Conservation (phyloP, 192 early-diverging fungal genomes). For the Umbelopsis ramanniana region DNA sequence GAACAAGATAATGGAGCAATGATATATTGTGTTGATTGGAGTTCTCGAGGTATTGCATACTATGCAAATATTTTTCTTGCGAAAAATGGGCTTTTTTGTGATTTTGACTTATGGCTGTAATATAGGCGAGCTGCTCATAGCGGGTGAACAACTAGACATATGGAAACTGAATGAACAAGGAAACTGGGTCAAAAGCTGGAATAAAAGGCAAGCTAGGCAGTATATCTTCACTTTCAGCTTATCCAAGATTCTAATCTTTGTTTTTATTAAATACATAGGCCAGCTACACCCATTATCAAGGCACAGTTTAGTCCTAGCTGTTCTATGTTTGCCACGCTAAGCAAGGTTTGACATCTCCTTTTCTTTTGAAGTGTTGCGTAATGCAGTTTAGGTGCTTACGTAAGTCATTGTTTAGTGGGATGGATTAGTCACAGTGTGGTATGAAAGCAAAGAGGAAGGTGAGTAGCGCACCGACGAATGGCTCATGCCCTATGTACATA, state of each 20-base stretch:
- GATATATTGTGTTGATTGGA: slow-evolving; percentile 29
- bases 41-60: slow-evolving; percentile 23
- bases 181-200: slow-evolving; percentile 46
- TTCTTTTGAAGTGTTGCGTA: background rate
- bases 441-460: slow-evolving; percentile 33
- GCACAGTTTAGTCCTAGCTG: slow-evolving; percentile 66
- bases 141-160: slow-evolving; percentile 28
- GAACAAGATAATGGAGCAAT: background rate
- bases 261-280: slow-evolving; percentile 27
- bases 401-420: slow-evolving; percentile 51
- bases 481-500: background rate
- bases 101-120: background rate
- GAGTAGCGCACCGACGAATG: too few species aligned
- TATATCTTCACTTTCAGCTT: background rate
- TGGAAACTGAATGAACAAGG: slow-evolving; percentile 17
- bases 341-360: slow-evolving; percentile 47
- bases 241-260: background rate
- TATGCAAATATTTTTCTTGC: slow-evolving; percentile 10
- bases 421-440: slow-evolving; percentile 70
- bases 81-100: background rate
- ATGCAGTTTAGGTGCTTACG: background rate
- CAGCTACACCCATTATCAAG: slow-evolving; percentile 42
- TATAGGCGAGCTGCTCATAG: slow-evolving; percentile 24
- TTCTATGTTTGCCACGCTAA: slow-evolving; percentile 63
- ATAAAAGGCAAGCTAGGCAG: slow-evolving; percentile 38